Evolutionary conservation across 805 yeast species (phyloP), one percentile per base, ranked within the genome.

Genomic region (Lachancea sp.): DNA sequence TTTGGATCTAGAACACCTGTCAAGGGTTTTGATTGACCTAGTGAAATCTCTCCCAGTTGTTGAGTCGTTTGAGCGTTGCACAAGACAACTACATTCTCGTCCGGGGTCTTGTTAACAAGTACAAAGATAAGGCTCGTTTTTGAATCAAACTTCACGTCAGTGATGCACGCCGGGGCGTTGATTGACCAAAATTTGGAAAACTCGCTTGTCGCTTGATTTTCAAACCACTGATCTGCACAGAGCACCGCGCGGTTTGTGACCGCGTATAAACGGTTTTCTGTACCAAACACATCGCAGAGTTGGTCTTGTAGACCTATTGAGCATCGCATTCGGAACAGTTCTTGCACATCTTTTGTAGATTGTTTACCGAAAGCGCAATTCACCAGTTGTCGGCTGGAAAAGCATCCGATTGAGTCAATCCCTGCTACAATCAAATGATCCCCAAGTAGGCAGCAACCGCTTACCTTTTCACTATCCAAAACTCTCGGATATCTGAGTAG

Each of bases 391-490:
- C 40, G 34, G 40, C 54, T 55, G 6, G 46, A 38, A 61, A 63
- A 59, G 3, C 57, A 54, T 11, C 35, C 33, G 25, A 50, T 40
- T 47, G 55, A 54, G 50, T 51, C 54, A 35, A 55, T 53, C 13
- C 47, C 51, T 12, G 46, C 47, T n/a, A 50, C 50, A 2, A 51
- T 45, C 24, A 60, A 22, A 89, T 89, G 16, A 83, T 65, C 2
- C 83, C 72, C 1, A 87, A 75, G 5, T 62, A 16, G 50, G 51
- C 11, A 48, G 53, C 62, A 55, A 46, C 60, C 33, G 44, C 51
- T 20, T 3, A 53, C 36, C 18, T 43, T 36, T 45, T 60, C 44
- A 63, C 55, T 46, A 50, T 53, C 45, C 41, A 50, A 41, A 16
- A 42, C 51, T 22, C 49, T 40, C 15, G 60, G 61, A 28, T 49